phyloP scores from a whole-genome alignment of 768 basidiomycete species.

The Amylocystis lapponica region DNA sequence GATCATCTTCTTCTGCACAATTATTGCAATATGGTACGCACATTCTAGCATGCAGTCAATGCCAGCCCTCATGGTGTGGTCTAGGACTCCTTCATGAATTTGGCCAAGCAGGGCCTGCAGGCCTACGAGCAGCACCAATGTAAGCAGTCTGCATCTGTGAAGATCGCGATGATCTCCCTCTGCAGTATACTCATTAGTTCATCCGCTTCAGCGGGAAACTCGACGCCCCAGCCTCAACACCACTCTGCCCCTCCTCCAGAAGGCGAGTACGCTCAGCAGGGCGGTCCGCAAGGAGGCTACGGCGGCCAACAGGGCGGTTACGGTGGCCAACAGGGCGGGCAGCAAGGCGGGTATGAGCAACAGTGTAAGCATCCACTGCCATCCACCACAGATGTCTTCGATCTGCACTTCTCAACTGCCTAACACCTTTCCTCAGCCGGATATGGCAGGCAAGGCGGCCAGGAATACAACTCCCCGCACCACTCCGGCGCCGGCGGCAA shows the following conservation, averaged over 20 bases:
- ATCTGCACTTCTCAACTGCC: too few relatives aligned
- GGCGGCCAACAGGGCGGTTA: not conserved
- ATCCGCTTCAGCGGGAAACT: too few relatives aligned
- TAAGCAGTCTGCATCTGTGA: too few relatives aligned
- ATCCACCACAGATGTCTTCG: too few relatives aligned
- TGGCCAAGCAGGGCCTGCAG: conserved; percentile 63
- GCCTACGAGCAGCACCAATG: conserved; percentile 48
- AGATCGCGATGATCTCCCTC: too few relatives aligned
- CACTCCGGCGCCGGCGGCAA: conserved; percentile 28
- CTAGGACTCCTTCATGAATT: conserved; percentile 61
- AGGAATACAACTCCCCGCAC: conserved; percentile 55
- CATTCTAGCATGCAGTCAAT: not conserved
- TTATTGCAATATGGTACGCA: not conserved
- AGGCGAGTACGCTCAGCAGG: not conserved
- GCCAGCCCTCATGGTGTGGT: too few relatives aligned
- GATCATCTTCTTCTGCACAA: too few relatives aligned
- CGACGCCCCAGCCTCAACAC: too few relatives aligned
- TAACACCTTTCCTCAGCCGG: not conserved
- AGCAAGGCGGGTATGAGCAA: too few relatives aligned
- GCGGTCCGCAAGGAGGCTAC: not conserved
- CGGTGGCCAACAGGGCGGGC: not conserved
- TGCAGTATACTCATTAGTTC: too few relatives aligned
- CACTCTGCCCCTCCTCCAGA: too few relatives aligned
- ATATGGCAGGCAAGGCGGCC: conserved; percentile 44
- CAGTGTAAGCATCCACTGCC: too few relatives aligned